A percentile compares a stretch with the other conserved stretches of the same genome.
Evolutionary conservation across 1,139 yeast genomes (phyloP).

Genomic region (Magnusiomyces sp.): DNA sequence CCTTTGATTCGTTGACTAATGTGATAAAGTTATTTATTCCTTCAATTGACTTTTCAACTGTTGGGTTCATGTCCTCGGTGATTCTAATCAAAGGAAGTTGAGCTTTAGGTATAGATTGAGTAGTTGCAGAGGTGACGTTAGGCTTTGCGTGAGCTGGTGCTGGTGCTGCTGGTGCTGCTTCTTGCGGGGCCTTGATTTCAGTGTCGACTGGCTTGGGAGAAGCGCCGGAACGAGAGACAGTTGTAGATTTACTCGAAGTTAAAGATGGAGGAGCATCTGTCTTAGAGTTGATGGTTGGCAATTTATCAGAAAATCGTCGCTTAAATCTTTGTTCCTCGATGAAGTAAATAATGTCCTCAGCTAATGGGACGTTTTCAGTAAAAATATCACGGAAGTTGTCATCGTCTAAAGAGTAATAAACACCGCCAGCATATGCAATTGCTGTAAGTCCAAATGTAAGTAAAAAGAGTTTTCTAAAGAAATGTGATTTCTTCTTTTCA

Average conservation of each 20-base stretch:
- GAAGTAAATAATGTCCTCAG: conserved; percentile 43
- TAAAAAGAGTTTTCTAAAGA: conserved; percentile 28
- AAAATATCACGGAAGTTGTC: conserved; percentile 39
- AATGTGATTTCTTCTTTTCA: conserved; percentile 22
- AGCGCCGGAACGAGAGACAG: conserved; percentile 1
- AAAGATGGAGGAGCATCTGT: conserved; percentile 16
- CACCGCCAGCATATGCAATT: conserved; percentile 32
- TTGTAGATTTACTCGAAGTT: conserved; percentile 18
- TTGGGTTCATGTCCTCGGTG: conserved; percentile 36
- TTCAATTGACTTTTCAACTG: conserved; percentile 41
- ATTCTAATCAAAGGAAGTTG: conserved; percentile 26
- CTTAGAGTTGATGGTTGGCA: neutral
- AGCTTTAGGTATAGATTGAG: no score
- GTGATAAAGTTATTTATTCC: conserved; percentile 47
- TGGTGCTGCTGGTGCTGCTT: neutral
- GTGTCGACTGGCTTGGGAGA: neutral
- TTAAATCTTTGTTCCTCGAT: conserved; percentile 40
- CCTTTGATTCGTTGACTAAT: conserved; percentile 39
- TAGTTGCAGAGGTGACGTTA: no score
- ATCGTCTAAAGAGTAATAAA: conserved; percentile 31
- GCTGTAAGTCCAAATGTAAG: conserved; percentile 23
- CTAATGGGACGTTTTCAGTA: conserved; percentile 53
- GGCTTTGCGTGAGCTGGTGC: conserved; percentile 6
- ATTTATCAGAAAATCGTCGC: conserved; percentile 19
- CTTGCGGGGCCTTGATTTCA: neutral